A percentile compares a stretch with the other conserved stretches of the same genome.
Conservation (phyloP, 2,329 filamentous ascomycete species). For the Stachybotrys chlorohalonatus region DNA sequence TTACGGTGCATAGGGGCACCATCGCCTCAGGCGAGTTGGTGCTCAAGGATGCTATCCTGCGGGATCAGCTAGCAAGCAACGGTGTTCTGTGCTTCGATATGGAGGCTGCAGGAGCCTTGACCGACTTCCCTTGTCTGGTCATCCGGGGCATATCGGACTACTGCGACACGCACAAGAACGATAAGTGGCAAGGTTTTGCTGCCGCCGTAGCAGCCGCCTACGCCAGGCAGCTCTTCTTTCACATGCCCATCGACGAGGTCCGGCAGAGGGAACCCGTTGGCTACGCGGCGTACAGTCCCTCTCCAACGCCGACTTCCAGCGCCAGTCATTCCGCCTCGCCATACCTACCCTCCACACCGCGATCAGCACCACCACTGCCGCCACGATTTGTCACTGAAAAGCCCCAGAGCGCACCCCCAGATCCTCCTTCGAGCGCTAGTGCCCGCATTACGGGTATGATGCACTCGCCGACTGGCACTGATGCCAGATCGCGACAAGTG, state of each 20-base stretch:
- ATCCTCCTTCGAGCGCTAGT: neutral
- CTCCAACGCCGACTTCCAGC: too few species aligned
- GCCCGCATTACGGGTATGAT: neutral
- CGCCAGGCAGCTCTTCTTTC: neutral
- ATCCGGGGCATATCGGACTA: slow-evolving; percentile 4
- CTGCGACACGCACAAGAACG: slow-evolving; percentile 3
- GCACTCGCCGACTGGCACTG: neutral
- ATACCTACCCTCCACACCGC: too few species aligned
- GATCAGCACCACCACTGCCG: neutral
- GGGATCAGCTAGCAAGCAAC: neutral
- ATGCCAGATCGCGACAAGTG: neutral
- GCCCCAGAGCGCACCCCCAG: neutral
- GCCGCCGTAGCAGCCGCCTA: slow-evolving; percentile 1
- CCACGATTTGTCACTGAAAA: neutral
- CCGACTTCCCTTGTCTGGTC: slow-evolving; percentile 1
- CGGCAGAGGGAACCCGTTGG: neutral
- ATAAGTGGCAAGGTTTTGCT: neutral
- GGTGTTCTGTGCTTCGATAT: slow-evolving; percentile 1
- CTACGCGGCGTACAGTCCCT: too few species aligned
- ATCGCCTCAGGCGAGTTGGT: neutral
- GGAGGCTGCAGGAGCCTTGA: slow-evolving; percentile 1
- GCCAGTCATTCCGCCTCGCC: too few species aligned
- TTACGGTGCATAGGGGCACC: neutral
- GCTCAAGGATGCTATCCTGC: neutral
- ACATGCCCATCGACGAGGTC: neutral